Base-by-base conservation (phyloP, 345 rosid species). In the Pistacia integerrima region DNA sequence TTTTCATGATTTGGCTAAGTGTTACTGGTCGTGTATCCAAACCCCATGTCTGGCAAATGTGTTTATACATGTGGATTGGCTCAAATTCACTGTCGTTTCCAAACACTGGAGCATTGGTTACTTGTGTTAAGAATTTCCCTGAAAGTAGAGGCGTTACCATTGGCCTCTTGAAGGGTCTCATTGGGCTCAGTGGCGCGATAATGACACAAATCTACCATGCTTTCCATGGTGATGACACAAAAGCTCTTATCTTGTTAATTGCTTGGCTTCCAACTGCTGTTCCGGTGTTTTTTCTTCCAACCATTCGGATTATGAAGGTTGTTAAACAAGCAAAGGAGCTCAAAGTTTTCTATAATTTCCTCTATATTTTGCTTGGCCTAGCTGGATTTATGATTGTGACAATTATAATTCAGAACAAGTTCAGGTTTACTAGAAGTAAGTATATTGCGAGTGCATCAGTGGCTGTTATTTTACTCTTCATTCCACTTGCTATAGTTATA, bases 71-170 rank as follows among this genome's bases (percentile, higher is more conserved):
- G 12, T 88, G 87, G 36, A 35, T 87, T 4, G 92, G 90, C 10
- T 86, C 92, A 4, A 88, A 88, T 78, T 88, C 92, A 0, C 92
- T 85, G 73, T 79, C 92, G 2, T 88, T 87, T 25, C 85, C 90
- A 69, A 87, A 87, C 11, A 88, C 90, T 0, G 90, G 92, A 8
- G 80, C 86, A 13, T 72, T 85, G 0, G 90, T 86, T 72, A 86
- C 92, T 60, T 83, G 82, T 70, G 92, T 88, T 28, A 85, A 86
- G 75, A 88, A 86, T 76, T 88, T 88, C 86, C 92, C 92, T 14
- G 88, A 86, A 56, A 83, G 85, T 69, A 74, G 90, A 73, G 90
- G 88, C 14, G 82, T 82, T 66, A 82, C 86, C 64, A 67, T 88
- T 64, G 92, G 92, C 75, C 76, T 88, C 41, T 79, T 87, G 74